Evolutionary conservation across 225 moss, liverwort and hornwort species (phyloP).

Genomic region (Polytrichum commune): DNA sequence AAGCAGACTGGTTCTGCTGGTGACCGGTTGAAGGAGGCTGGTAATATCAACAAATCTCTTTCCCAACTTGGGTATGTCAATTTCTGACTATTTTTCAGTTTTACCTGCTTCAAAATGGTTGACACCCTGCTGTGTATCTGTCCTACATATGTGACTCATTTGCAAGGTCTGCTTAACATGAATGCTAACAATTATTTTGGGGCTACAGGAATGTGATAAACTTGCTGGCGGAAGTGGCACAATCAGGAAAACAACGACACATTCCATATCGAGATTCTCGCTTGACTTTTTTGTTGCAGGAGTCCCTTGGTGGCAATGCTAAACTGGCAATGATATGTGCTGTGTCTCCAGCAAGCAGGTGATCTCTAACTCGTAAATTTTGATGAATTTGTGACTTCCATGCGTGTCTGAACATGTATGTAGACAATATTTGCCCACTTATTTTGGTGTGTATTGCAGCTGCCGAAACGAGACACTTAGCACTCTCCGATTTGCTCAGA

Average conservation of each 20-base stretch:
- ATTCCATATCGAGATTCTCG: slow-evolving; percentile 95
- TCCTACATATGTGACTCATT: no score
- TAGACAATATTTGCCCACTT: not conserved
- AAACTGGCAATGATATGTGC: slow-evolving; percentile 91
- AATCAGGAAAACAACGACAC: slow-evolving; percentile 85
- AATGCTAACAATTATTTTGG: not conserved
- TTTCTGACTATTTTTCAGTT: not conserved
- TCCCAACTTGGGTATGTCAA: slow-evolving; percentile 82
- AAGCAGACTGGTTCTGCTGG: slow-evolving; percentile 96
- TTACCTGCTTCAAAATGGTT: no score
- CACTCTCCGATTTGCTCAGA: slow-evolving; percentile 92
- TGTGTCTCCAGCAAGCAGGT: slow-evolving; percentile 94
- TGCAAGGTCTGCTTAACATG: no score
- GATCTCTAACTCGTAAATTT: not conserved
- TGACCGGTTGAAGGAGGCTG: slow-evolving; percentile 94
- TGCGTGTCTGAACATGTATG: not conserved
- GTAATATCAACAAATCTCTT: slow-evolving; percentile 93
- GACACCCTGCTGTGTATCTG: no score
- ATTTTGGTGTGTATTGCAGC: slow-evolving; percentile 27
- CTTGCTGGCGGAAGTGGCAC: slow-evolving; percentile 58
- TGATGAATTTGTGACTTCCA: not conserved
- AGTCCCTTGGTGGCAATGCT: slow-evolving; percentile 95
- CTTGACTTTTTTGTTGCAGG: slow-evolving; percentile 89
- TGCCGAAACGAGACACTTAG: slow-evolving; percentile 94
- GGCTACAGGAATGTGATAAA: slow-evolving; percentile 56